These are phyloP conservation scores for Ceratocystis harringtonii DNA, from an alignment of 2,329 filamentous ascomycete genomes.

Conservation along the genomic window DNA sequence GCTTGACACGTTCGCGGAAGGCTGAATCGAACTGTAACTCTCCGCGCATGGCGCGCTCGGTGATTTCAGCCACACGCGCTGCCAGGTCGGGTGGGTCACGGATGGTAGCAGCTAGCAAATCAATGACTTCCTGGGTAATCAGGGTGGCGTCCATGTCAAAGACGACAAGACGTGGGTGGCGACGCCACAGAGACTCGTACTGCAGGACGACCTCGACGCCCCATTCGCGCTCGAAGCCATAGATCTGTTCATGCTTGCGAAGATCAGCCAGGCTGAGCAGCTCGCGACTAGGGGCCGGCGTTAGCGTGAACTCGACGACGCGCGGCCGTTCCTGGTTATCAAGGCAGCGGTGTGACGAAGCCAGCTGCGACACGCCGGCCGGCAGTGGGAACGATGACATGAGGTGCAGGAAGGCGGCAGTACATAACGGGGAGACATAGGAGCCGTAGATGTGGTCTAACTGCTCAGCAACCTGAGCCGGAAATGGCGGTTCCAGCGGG, in stretches of 20 bases:
- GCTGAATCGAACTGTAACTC: constrained; percentile 83
- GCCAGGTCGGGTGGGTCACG: constrained; percentile 55
- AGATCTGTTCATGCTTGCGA: constrained; percentile 66
- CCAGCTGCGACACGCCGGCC: constrained; percentile 35
- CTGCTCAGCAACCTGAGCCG: constrained; percentile 36
- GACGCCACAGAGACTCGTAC: constrained; percentile 54
- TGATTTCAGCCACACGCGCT: constrained; percentile 73
- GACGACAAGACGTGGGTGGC: constrained; percentile 72
- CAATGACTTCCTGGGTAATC: constrained; percentile 95
- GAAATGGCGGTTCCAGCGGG: constrained; percentile 40
- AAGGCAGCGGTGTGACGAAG: constrained; percentile 49
- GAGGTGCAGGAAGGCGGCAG: constrained; percentile 50
- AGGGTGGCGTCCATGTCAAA: constrained; percentile 99
- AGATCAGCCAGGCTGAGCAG: constrained; percentile 55
- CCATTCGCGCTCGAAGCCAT: constrained; percentile 76
- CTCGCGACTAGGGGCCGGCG: constrained; percentile 43
- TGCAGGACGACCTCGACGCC: constrained; percentile 75
- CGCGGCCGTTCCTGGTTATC: constrained; percentile 44
- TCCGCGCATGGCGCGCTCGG: constrained; percentile 84
- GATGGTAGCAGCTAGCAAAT: constrained; percentile 75
- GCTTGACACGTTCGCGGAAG: constrained; percentile 61
- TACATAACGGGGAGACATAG: constrained; percentile 49
- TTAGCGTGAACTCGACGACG: constrained; percentile 52
- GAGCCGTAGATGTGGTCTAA: constrained; percentile 52
- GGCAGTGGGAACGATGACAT: constrained; percentile 47